Base-by-base conservation (phyloP, 768 basidiomycete genomes). In the Collybia mongolica region DNA sequence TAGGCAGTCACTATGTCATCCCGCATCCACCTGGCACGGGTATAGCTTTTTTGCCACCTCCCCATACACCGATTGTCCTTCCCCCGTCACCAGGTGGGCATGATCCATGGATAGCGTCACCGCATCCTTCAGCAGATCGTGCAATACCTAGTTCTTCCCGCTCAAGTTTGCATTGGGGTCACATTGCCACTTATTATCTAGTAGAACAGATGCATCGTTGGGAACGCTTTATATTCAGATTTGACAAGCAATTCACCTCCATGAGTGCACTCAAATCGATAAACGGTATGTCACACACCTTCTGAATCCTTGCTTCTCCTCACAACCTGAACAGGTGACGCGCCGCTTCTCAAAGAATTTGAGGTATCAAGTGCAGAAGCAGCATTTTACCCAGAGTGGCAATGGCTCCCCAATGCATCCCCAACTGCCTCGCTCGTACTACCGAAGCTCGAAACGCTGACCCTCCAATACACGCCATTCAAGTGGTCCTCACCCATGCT, bases 141-240 rank as follows among this genome's bases (percentile, higher is more conserved):
- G 41, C 60, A 48, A 49, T 58, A 46, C 51, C 66, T 44, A 43
- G 63, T 52, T 51, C 67, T 58, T 65, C 72, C 40, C 65, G 76
- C 53, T 72, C 74, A 15, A 84, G 79, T 54, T 75, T 80, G 53
- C 84, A 88, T 48, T 92, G 89, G 89, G 89, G 88, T 0, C 82
- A 89, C 55, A 86, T 92, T 26, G 86, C 84, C 0, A 81, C 91
- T 39, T 90, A 77, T 63, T 92, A 91, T 61, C 67, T 92, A 18
- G 82, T 85, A 2, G 81, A 88, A 56, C 86, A 90, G 62, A 90
- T 90, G 82, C 82, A 82, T 55, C 79, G 89, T 23, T 92, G 89
- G 89, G 77, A 87, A 60, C 75, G 88, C 19, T 92, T 92, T 57
- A 77, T 90, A 9, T 90, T 92, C 59, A 72, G 84, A 37, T 91